Evolutionary conservation across 345 rosid species (phyloP), one percentile per base, ranked within the genome.

Genomic region (Gossypium stocksii): DNA sequence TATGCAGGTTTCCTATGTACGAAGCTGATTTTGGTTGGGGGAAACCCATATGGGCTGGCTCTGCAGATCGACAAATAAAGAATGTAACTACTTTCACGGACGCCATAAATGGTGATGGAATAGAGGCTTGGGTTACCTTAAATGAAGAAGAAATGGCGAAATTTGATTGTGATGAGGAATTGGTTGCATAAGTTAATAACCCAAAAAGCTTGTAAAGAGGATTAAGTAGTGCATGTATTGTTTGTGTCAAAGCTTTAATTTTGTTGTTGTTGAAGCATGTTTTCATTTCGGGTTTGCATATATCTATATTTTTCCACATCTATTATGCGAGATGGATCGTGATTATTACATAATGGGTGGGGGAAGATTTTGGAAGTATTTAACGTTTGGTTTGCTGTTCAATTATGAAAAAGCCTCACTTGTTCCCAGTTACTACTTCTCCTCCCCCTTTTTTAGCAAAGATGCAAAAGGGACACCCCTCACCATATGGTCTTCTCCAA

Each of bases 21-120:
- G 72, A 68, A 51, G 58, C 72, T 15, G 72, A 68, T 68, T 68
- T 68, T 27, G 72, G 72, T 46, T 68, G 72, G 72, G 72, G 59
- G 23, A 49, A 51, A 27, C 72, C 72, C 22, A 15, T 48, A 9
- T 49, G 58, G 58, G 43, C 34, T 3, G 44, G 72, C n/a, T 68
- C 43, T 15, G 44, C 57, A 15, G 11, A 29, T 48, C 44, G 52
- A 14, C 15, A 53, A n/a, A 27, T 20, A 10, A 27, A 7, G 27
- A 52, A 34, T 34, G 10, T 19, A 34, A 48, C 56, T 4, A 15
- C 38, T 29, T 70, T 70, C 48, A 11, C 29, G 6, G 73, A 70
- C 73, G 53, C 46, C 22, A 7, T 3, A 14, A 29, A 46, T 1
- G 48, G 48, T 10, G 27, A 34, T 34, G 73, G 73, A 10, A 53